These are phyloP conservation scores for Fusarium acutatum DNA, from an alignment of 2,329 filamentous ascomycete species.

Conservation along the genomic window DNA sequence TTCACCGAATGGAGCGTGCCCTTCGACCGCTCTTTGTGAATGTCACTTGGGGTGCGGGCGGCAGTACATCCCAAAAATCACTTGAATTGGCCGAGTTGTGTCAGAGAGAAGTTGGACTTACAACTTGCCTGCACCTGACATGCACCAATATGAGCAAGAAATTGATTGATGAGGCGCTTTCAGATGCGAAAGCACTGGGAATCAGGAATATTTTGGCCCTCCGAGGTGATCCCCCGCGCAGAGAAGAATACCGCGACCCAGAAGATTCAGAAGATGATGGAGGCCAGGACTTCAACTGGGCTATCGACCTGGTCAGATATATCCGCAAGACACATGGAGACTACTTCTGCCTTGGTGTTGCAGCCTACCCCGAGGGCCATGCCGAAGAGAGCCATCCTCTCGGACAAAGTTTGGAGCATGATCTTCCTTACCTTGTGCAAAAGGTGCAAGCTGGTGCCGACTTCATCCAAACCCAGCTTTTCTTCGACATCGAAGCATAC, in stretches of 20 bases:
- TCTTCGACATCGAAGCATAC: slow-evolving; percentile 90
- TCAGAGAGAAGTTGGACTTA: slow-evolving; percentile 89
- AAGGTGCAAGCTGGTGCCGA: slow-evolving; percentile 93
- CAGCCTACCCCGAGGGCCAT: slow-evolving; percentile 94
- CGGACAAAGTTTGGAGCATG: slow-evolving; percentile 75
- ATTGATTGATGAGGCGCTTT: slow-evolving; percentile 86
- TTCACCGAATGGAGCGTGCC: slow-evolving; percentile 93
- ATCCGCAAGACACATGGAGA: slow-evolving; percentile 87
- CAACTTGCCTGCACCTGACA: slow-evolving; percentile 94
- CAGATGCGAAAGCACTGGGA: slow-evolving; percentile 88
- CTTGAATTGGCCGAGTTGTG: slow-evolving; percentile 95
- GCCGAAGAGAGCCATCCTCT: slow-evolving; percentile 86
- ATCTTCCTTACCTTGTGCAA: slow-evolving; percentile 88
- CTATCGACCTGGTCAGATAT: slow-evolving; percentile 87
- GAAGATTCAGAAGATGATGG: slow-evolving; percentile 65
- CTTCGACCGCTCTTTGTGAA: slow-evolving; percentile 94
- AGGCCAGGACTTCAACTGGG: slow-evolving; percentile 86
- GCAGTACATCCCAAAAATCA: slow-evolving; percentile 89
- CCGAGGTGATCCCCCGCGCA: slow-evolving; percentile 88
- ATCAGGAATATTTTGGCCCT: slow-evolving; percentile 94
- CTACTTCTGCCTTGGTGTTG: slow-evolving; percentile 96
- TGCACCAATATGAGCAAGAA: slow-evolving; percentile 96
- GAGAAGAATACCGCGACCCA: slow-evolving; percentile 81
- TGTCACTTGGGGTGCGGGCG: slow-evolving; percentile 97
- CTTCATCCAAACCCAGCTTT: slow-evolving; percentile 98